phyloP scores from a whole-genome alignment of 202 grass and related monocot species.

The Sporobolus alterniflorus region DNA sequence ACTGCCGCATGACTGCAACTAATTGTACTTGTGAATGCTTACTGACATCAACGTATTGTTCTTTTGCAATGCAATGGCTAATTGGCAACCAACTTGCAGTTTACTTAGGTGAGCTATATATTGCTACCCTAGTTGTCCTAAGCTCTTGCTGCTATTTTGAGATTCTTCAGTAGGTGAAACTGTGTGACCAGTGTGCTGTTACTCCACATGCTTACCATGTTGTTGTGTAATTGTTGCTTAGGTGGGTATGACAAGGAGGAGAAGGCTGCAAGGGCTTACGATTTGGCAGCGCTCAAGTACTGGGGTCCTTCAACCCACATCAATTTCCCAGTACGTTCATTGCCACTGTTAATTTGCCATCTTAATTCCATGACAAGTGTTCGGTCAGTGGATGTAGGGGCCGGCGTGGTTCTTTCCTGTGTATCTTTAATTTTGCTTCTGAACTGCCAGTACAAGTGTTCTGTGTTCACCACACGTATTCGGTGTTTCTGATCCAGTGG shows the following conservation, averaged over 20 bases:
- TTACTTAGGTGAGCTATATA: slow-evolving; percentile 78
- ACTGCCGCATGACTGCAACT: not conserved
- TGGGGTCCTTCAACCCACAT: slow-evolving; percentile 83
- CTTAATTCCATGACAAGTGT: not conserved
- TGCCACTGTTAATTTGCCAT: not conserved
- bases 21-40: not conserved
- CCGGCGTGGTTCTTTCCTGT: slow-evolving; percentile 21
- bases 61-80: not conserved
- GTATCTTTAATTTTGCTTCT: not conserved
- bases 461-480: not conserved
- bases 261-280: slow-evolving; percentile 90
- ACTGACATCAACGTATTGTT: slow-evolving; percentile 38
- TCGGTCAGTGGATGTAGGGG: slow-evolving; percentile 25
- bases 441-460: not conserved
- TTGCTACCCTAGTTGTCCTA: too few relatives aligned
- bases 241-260: slow-evolving; percentile 94
- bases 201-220: slow-evolving; percentile 13
- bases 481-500: not conserved
- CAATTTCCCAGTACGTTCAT: slow-evolving; percentile 71
- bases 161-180: not conserved
- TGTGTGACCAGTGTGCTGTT: slow-evolving; percentile 27
- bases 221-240: slow-evolving; percentile 31
- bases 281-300: slow-evolving; percentile 91
- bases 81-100: slow-evolving; percentile 51
- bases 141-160: not conserved